phyloP scores from a whole-genome alignment of 2,329 filamentous ascomycete species.

The Penicillium sp. region DNA sequence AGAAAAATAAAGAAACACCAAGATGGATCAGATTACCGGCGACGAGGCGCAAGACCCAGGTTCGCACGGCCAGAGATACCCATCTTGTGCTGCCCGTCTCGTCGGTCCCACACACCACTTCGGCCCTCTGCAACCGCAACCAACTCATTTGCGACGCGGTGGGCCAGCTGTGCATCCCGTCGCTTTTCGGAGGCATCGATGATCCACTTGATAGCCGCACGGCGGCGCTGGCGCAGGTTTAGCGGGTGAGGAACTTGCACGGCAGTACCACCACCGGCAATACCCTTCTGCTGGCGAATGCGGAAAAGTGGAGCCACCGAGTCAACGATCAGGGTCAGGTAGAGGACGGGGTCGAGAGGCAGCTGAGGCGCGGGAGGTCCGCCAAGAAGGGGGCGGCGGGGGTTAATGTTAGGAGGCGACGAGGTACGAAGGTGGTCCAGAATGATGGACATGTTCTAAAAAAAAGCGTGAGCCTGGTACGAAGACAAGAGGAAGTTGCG shows the following conservation, averaged over 20 bases:
- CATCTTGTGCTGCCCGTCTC: slow-evolving; percentile 71
- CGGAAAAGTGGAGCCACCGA: slow-evolving; percentile 84
- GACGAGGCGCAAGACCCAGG: slow-evolving; percentile 37
- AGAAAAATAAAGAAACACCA: slow-evolving; percentile 6
- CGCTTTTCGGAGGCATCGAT: slow-evolving; percentile 76
- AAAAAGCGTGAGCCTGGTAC: neutral
- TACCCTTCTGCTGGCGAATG: slow-evolving; percentile 68
- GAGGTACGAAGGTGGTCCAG: slow-evolving; percentile 79
- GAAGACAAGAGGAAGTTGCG: neutral
- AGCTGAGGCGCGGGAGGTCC: slow-evolving; percentile 75
- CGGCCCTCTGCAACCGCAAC: slow-evolving; percentile 82
- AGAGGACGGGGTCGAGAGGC: slow-evolving; percentile 81
- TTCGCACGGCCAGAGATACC: slow-evolving; percentile 77
- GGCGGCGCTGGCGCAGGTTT: slow-evolving; percentile 66
- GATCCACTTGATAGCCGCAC: slow-evolving; percentile 83
- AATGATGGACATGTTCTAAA: slow-evolving; percentile 76
- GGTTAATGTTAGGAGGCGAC: slow-evolving; percentile 70
- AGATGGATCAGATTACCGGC: slow-evolving; percentile 18
- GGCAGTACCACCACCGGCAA: slow-evolving; percentile 78
- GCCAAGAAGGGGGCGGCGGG: slow-evolving; percentile 55
- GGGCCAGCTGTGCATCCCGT: slow-evolving; percentile 67
- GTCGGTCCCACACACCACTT: slow-evolving; percentile 78
- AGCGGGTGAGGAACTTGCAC: slow-evolving; percentile 80
- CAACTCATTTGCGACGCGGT: slow-evolving; percentile 78
- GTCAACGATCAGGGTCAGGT: slow-evolving; percentile 86